A percentile compares a stretch with the other conserved stretches of the same genome.
These are phyloP conservation scores for Metarhizium rileyi DNA, from an alignment of 2,329 filamentous ascomycete species.

Conservation along the genomic window DNA sequence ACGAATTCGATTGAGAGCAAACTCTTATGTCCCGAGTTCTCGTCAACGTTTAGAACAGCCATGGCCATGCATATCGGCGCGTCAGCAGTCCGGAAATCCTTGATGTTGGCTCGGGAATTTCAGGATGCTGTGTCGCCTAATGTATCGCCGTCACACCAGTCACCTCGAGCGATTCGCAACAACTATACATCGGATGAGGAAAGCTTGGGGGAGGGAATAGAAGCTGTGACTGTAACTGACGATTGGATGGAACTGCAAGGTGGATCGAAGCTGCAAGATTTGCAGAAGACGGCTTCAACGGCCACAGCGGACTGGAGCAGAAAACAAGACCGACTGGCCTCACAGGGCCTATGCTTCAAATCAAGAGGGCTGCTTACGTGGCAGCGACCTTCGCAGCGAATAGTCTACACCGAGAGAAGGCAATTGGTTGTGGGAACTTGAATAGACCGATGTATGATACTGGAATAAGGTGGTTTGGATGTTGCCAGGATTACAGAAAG, in stretches of 20 bases:
- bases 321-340: background rate
- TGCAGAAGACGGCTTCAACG: background rate
- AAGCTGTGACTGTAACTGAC: background rate
- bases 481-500: background rate
- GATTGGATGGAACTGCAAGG: background rate
- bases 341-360: background rate
- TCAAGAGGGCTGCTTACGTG: slow-evolving; percentile 2
- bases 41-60: slow-evolving; percentile 17
- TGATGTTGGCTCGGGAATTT: slow-evolving; percentile 15
- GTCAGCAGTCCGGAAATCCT: slow-evolving; percentile 12
- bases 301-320: background rate
- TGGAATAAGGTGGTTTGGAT: background rate
- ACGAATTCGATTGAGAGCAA: slow-evolving; percentile 25
- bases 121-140: background rate
- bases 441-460: background rate
- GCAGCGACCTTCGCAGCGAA: background rate
- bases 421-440: slow-evolving; percentile 3
- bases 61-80: slow-evolving; percentile 20
- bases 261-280: background rate
- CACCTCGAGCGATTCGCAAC: background rate
- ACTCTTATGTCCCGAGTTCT: slow-evolving; percentile 21
- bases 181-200: slow-evolving; percentile 1
- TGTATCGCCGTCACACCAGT: background rate
- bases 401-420: background rate
- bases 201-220: background rate